Conservation (phyloP, 108 stramenopile genomes). For the Skeletonema costatum region DNA sequence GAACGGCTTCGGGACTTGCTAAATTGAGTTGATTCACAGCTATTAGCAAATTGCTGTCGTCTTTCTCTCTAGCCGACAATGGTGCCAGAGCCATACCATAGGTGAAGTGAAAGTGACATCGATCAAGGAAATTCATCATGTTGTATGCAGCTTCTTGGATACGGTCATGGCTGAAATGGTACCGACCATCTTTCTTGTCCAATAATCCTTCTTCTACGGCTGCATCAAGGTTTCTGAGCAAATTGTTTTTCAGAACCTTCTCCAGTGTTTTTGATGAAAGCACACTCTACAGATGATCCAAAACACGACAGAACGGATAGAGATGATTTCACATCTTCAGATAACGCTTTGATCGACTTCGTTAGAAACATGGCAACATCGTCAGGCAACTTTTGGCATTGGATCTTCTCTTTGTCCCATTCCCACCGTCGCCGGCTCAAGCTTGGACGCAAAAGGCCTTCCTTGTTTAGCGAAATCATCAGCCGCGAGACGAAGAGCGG, state of each 20-base stretch:
- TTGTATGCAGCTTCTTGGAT: background rate
- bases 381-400: conserved; percentile 8
- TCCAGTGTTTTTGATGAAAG: conserved; percentile 12
- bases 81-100: conserved; percentile 5
- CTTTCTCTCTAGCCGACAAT: background rate
- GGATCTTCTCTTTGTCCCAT: conserved; percentile 19
- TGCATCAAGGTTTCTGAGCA: background rate
- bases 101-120: background rate
- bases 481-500: conserved; percentile 9
- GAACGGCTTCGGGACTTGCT: conserved; percentile 12
- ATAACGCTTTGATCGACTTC: background rate
- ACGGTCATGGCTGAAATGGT: no score
- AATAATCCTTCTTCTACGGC: conserved; percentile 14
- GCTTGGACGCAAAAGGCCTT: conserved; percentile 5
- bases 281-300: background rate
- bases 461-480: conserved; percentile 2
- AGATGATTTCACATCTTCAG: background rate
- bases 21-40: conserved; percentile 25
- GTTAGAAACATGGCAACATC: conserved; percentile 7
- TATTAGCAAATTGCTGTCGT: conserved; percentile 16
- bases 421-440: conserved; percentile 11
- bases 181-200: conserved; percentile 2
- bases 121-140: background rate
- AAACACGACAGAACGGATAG: conserved; percentile 1
- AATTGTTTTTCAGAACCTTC: background rate